A percentile compares a stretch with the other conserved stretches of the same genome.
Evolutionary conservation across 495 filamentous ascomycete genomes (phyloP).

Genomic region (Friedmanniomyces simplex): DNA sequence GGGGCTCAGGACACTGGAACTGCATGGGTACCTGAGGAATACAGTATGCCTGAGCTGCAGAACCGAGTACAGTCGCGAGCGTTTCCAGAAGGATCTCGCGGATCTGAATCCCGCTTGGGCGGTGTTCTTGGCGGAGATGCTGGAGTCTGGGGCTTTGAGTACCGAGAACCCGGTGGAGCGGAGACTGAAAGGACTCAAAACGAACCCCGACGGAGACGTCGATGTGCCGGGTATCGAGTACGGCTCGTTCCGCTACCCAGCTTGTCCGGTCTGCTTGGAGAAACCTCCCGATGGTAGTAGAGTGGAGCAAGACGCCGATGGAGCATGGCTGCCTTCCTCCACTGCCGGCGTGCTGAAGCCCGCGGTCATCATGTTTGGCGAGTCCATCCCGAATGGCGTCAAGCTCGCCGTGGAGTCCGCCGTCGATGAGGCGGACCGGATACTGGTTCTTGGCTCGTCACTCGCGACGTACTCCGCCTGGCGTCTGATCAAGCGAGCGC

Average conservation of each 20-base stretch:
- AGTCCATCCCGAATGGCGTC: slow-evolving; percentile 58
- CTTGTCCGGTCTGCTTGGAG: slow-evolving; percentile 70
- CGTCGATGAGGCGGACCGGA: slow-evolving; percentile 59
- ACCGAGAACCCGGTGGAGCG: slow-evolving; percentile 67
- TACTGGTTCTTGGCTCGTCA: slow-evolving; percentile 79
- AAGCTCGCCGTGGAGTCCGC: slow-evolving; percentile 70
- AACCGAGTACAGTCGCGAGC: slow-evolving; percentile 38
- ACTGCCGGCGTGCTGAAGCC: slow-evolving; percentile 81
- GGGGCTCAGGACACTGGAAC: slow-evolving; percentile 60
- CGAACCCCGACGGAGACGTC: slow-evolving; percentile 91
- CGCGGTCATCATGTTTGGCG: slow-evolving; percentile 90
- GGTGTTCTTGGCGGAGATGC: slow-evolving; percentile 57
- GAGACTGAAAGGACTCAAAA: slow-evolving; percentile 56
- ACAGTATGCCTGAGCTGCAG: slow-evolving; percentile 68
- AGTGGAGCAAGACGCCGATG: slow-evolving; percentile 68
- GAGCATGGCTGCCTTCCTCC: slow-evolving; percentile 61
- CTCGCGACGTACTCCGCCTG: slow-evolving; percentile 92
- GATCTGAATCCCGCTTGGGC: slow-evolving; percentile 80
- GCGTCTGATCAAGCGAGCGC: slow-evolving; percentile 74
- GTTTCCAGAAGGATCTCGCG: slow-evolving; percentile 68
- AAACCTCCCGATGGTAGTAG: slow-evolving; percentile 56
- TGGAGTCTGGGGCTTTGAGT: slow-evolving; percentile 61
- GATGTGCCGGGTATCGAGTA: slow-evolving; percentile 84
- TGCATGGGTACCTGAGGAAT: slow-evolving; percentile 81
- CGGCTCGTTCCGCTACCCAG: slow-evolving; percentile 79